Base-by-base conservation (phyloP, 495 filamentous ascomycete genomes). In the Penicillium tannophilum region DNA sequence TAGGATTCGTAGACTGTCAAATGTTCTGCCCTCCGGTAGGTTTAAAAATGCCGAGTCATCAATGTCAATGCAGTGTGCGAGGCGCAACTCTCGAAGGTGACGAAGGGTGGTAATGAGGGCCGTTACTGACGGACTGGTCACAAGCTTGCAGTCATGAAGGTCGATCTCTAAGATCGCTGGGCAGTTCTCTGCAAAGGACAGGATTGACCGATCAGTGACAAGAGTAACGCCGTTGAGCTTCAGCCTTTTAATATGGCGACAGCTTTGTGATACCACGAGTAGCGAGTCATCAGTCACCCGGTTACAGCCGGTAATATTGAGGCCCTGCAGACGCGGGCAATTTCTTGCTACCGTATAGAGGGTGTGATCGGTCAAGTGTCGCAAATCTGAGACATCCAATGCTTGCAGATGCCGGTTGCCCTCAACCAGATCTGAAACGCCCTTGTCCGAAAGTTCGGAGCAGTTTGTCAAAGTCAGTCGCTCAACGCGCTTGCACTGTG, bases 161-260 rank as follows among this genome's bases (percentile, higher is more conserved):
- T 99, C 95, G 58, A 98, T 97, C 72, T 99, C 95, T 42, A 99
- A 82, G 33, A 99, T 91, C 51, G 96, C 90, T 7, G 86, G 90
- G 71, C 93, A 98, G 70, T 92, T 84, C 28, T 86, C 78, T 33
- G 95, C 95, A 66, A 98, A 93, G 8, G 91, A 88, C 46, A 90
- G 68, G 64, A 98, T 86, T 4, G 93, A 86, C 20, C 76, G 77
- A 68, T 98, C 89, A 16, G 87, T 90, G 17, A 97, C 73, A 67
- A 94, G 86, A 17, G 68, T 64, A 66, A 95, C 96, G 23, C 91
- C 88, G 70, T 98, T 98, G 52, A 99, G 81, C 83, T 99, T 99
- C 56, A 99, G 81, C 89, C 95, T 82, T 73, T 97, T 97, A 59
- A 99, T 80, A 65, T 89, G 88, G 67, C 84, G 87, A 73, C 95